Evolutionary conservation across 306 rosid genomes (phyloP).

Genomic region (Delonix regia): DNA sequence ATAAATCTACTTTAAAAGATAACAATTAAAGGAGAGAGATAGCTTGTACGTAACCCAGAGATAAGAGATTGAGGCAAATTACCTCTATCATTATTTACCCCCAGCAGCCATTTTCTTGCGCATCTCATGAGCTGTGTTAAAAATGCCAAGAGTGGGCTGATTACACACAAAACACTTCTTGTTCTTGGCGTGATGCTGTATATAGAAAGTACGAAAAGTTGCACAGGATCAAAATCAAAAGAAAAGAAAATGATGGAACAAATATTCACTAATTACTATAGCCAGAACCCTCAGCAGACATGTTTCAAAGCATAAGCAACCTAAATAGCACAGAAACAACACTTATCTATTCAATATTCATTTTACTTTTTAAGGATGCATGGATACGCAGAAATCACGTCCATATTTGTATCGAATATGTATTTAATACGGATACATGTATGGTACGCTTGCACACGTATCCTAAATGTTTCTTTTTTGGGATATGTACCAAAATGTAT

Average conservation of each 20-base stretch:
- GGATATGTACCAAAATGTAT: no score
- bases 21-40: not conserved
- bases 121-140: slow-evolving; percentile 57
- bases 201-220: not conserved
- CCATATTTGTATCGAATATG: no score
- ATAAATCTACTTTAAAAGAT: not conserved
- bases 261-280: not conserved
- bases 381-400: no score
- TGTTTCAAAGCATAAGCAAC: not conserved
- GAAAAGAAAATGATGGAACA: not conserved
- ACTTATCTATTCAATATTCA: not conserved
- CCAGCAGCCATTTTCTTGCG: slow-evolving; percentile 54
- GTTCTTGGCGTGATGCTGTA: slow-evolving; percentile 60
- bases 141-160: slow-evolving; percentile 57
- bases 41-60: not conserved
- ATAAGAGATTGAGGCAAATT: not conserved
- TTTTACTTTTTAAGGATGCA: no score
- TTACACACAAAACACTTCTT: slow-evolving; percentile 63
- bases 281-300: not conserved
- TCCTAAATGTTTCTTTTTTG: no score
- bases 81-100: slow-evolving; percentile 35
- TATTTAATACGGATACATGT: no score
- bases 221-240: not conserved
- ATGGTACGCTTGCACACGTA: no score
- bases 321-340: not conserved